These are phyloP conservation scores for Penicillium decumbens DNA, from an alignment of 2,329 filamentous ascomycete genomes.

Conservation along the genomic window DNA sequence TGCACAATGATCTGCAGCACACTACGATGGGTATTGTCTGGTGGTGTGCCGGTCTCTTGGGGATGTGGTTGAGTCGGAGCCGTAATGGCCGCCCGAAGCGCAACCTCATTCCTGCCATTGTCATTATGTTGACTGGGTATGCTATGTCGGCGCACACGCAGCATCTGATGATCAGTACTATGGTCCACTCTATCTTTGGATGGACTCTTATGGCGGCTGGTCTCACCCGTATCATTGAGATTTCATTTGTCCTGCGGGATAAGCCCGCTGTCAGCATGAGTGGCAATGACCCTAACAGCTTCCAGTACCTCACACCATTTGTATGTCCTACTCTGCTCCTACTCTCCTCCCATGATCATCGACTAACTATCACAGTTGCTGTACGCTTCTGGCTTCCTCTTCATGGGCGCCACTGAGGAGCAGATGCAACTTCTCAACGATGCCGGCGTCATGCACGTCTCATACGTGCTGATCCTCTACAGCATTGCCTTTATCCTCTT, in stretches of 20 bases:
- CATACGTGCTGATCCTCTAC: conserved; percentile 87
- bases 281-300: conserved; percentile 66
- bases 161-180: conserved; percentile 73
- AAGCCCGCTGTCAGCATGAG: conserved; percentile 60
- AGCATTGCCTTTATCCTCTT: conserved; percentile 87
- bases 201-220: conserved; percentile 94
- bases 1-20: conserved; percentile 90
- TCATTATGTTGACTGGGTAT: conserved; percentile 89
- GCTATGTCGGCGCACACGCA: conserved; percentile 93
- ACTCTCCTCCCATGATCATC: background rate
- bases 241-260: conserved; percentile 81
- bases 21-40: conserved; percentile 99
- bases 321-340: conserved; percentile 47
- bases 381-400: conserved; percentile 88
- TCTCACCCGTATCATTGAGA: conserved; percentile 77
- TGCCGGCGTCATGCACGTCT: conserved; percentile 77
- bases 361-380: conserved; percentile 59
- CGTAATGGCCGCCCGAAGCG: conserved; percentile 80
- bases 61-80: conserved; percentile 84
- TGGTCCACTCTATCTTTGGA: conserved; percentile 84
- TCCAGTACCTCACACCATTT: conserved; percentile 66
- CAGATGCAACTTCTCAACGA: conserved; percentile 76
- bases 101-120: conserved; percentile 87
- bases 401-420: conserved; percentile 96
- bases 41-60: conserved; percentile 90